Evolutionary conservation across 2,329 filamentous ascomycete genomes (phyloP).

Genomic region (Aspergillus terreus): DNA sequence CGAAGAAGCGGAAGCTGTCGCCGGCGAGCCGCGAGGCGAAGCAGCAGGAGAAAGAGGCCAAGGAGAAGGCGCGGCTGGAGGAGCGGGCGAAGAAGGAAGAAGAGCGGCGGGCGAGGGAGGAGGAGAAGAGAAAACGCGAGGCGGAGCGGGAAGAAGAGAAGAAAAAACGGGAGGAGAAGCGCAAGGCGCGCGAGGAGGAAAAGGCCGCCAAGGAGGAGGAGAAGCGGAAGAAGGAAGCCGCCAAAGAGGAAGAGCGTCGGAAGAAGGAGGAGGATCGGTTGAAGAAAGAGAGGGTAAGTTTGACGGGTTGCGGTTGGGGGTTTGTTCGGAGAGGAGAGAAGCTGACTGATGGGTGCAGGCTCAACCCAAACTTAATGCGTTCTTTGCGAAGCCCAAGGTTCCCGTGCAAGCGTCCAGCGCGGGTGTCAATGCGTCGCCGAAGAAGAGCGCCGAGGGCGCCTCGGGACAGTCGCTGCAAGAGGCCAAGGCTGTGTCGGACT

Average conservation of each 20-base stretch:
- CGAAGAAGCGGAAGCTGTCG: slow-evolving; percentile 34
- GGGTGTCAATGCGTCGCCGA: slow-evolving; percentile 26
- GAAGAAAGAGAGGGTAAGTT: slow-evolving; percentile 43
- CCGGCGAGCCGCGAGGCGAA: slow-evolving; percentile 25
- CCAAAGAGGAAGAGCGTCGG: slow-evolving; percentile 40
- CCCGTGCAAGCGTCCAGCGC: slow-evolving; percentile 21
- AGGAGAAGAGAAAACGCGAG: slow-evolving; percentile 40
- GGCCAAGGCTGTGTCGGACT: slow-evolving; percentile 47
- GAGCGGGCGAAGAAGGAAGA: slow-evolving; percentile 14
- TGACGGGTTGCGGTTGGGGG: background rate
- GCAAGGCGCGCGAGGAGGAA: slow-evolving; percentile 44
- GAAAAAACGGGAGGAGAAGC: slow-evolving; percentile 22
- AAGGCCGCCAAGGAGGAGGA: slow-evolving; percentile 47
- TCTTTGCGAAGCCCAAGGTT: slow-evolving; percentile 44
- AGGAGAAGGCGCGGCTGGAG: slow-evolving; percentile 21
- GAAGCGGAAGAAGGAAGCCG: slow-evolving; percentile 39
- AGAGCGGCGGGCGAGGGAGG: slow-evolving; percentile 38
- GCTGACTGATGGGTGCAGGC: slow-evolving; percentile 32
- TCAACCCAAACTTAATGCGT: slow-evolving; percentile 50
- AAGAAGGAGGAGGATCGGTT: slow-evolving; percentile 45
- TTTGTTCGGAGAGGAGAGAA: slow-evolving; percentile 14
- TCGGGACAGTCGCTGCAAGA: slow-evolving; percentile 16
- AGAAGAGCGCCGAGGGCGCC: slow-evolving; percentile 15
- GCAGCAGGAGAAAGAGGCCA: slow-evolving; percentile 23
- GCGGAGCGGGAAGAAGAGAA: slow-evolving; percentile 30